Base-by-base conservation (phyloP, 768 basidiomycete species). In the Leccinellum albellum region DNA sequence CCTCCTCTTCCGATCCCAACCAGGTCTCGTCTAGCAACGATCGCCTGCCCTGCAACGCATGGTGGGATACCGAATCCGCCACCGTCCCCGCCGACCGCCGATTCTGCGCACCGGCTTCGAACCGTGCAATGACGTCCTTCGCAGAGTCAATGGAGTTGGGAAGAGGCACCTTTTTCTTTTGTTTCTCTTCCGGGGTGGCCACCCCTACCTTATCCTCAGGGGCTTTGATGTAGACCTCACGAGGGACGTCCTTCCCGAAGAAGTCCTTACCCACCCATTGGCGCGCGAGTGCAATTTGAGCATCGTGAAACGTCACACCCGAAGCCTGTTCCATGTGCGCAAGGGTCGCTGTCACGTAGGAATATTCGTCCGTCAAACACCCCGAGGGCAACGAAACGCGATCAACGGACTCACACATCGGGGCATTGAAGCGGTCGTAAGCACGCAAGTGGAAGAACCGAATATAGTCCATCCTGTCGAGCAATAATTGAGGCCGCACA, bases 371-470 rank as follows among this genome's bases (percentile, higher is more conserved):
- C 24, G 23, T 57, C 46, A 67, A 79, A 15, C 67, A 69, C 21
- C 55, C 70, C 65, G 47, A 21, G 35, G 15, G 55, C 15, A 12
- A 31, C 48, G 45, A 42, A 26, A 23, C 26, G 33, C 0, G n/a
- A 13, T 23, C 46, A 31, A 6, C 29, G 14, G 6, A 69, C 81
- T 66, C 58, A 86, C 86, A 73, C 60, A 75, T 70, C 2, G 91
- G 88, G 0, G 87, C 86, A 66, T 94, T 94, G 66, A 95, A 91
- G 24, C 94, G 79, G 67, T 98, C 95, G 68, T 95, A 99, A 1
- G 87, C 77, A 29, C 97, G 83, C 24, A 99, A 79, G 73, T 98
- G 94, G 75, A 91, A 98, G 79, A 97, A 93, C 12, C 87, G 82
- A 63, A 97, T 89, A 68, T 88, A 94, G 56, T 94, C 86, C 74